These are phyloP conservation scores for Xylaria longipes DNA, from an alignment of 495 filamentous ascomycete species.

Conservation along the genomic window DNA sequence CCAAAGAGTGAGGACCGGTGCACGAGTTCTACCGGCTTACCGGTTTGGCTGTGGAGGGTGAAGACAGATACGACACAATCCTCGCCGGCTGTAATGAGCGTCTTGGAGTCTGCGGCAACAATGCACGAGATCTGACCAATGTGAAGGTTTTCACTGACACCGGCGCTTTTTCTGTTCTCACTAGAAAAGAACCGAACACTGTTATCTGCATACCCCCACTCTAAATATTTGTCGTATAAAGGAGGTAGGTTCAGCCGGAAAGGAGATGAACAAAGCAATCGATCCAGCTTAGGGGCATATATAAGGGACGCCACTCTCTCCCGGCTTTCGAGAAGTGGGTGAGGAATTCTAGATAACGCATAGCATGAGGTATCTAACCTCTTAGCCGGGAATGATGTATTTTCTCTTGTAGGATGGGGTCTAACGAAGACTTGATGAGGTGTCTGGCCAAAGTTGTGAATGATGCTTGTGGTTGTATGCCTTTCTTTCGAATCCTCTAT, in stretches of 20 bases:
- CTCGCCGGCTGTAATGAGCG: conserved; percentile 85
- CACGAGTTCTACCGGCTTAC: conserved; percentile 77
- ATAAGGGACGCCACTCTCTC: conserved; percentile 81
- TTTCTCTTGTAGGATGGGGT: conserved; percentile 76
- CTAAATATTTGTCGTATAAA: conserved; percentile 84
- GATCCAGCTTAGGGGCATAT: conserved; percentile 80
- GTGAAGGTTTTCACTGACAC: conserved; percentile 92
- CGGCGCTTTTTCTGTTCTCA: conserved; percentile 72
- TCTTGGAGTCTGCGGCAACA: conserved; percentile 85
- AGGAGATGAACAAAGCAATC: conserved; percentile 81
- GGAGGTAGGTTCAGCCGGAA: conserved; percentile 88
- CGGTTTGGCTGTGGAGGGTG: conserved; percentile 60
- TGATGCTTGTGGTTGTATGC: conserved; percentile 87
- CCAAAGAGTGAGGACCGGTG: conserved; percentile 86
- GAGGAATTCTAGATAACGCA: conserved; percentile 78
- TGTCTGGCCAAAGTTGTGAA: conserved; percentile 98
- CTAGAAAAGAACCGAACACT: conserved; percentile 87
- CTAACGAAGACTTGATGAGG: conserved; percentile 91
- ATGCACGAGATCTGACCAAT: conserved; percentile 83
- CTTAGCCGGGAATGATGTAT: conserved; percentile 62
- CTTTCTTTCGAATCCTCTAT: conserved; percentile 88
- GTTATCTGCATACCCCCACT: conserved; percentile 95
- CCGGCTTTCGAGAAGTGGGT: conserved; percentile 79
- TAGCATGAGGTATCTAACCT: conserved; percentile 81
- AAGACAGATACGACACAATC: conserved; percentile 92